A percentile compares a stretch with the other conserved stretches of the same genome.
These are phyloP conservation scores for Viola pubescens DNA, from an alignment of 441 rosid species.

Conservation along the genomic window DNA sequence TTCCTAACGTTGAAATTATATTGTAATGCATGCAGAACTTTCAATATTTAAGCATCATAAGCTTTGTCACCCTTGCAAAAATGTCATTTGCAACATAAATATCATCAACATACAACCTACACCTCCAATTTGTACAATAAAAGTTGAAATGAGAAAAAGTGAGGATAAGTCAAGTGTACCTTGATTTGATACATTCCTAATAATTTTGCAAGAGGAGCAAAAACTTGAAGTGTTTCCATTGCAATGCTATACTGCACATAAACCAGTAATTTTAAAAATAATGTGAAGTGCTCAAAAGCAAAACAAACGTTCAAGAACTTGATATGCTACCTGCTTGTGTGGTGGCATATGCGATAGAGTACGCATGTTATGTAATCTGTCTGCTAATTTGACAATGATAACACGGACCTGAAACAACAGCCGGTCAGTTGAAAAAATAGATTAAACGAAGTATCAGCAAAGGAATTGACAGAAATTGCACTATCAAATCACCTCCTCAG, in stretches of 20 bases:
- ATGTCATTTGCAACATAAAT: too few relatives aligned
- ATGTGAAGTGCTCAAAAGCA: constrained; percentile 13
- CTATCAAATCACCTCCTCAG: constrained; percentile 61
- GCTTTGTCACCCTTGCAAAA: neutral
- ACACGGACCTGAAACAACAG: constrained; percentile 76
- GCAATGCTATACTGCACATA: constrained; percentile 84
- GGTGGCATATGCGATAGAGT: constrained; percentile 93
- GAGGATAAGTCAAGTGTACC: constrained; percentile 34
- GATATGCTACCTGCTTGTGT: constrained; percentile 71
- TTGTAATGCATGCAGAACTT: neutral
- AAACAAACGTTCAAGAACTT: constrained; percentile 15
- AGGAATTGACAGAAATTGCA: neutral
- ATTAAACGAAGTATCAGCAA: constrained; percentile 2
- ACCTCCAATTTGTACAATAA: constrained; percentile 3
- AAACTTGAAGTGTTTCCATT: constrained; percentile 88
- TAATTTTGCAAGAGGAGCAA: constrained; percentile 95
- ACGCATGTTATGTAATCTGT: constrained; percentile 97
- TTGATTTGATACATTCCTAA: constrained; percentile 96
- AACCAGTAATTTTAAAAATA: constrained; percentile 23
- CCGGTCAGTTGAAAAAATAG: constrained; percentile 18
- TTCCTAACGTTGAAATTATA: neutral
- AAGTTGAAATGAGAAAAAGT: constrained; percentile 6
- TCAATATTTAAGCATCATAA: constrained; percentile 5
- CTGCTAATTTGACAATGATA: constrained; percentile 96
- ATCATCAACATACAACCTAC: too few relatives aligned